phyloP scores from a whole-genome alignment of 164 flowering plant species.

The Vitis labrusca region DNA sequence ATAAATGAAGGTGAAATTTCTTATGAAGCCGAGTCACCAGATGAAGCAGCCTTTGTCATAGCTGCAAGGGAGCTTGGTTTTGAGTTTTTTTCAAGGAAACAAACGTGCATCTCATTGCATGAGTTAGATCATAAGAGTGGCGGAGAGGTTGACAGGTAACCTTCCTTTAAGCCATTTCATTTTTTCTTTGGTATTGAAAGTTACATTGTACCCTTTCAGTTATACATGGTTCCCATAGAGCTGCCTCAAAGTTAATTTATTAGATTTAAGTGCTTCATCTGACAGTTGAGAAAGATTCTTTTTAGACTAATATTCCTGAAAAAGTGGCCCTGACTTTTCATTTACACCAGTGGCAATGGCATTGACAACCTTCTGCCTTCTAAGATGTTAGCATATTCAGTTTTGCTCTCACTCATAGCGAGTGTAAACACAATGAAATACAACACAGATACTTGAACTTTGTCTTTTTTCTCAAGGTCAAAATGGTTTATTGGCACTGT shows the following conservation, averaged over 20 bases:
- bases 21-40: constrained; percentile 93
- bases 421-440: too few relatives aligned
- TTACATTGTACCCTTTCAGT: background rate
- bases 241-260: background rate
- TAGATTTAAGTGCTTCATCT: background rate
- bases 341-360: too few relatives aligned
- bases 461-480: too few relatives aligned
- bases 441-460: too few relatives aligned
- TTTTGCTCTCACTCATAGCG: too few relatives aligned
- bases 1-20: constrained; percentile 45
- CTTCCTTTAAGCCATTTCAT: constrained; percentile 4
- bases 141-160: constrained; percentile 54
- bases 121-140: constrained; percentile 55
- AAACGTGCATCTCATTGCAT: constrained; percentile 62
- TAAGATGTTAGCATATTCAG: too few relatives aligned
- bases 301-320: background rate
- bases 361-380: too few relatives aligned
- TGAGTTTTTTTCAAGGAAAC: constrained; percentile 71
- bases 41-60: constrained; percentile 89
- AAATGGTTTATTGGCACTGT: too few relatives aligned
- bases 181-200: background rate
- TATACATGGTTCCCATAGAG: background rate
- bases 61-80: constrained; percentile 85
- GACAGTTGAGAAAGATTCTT: background rate
- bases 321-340: too few relatives aligned